Evolutionary conservation across 2,329 filamentous ascomycete species (phyloP), one percentile per base, ranked within the genome.

Genomic region (Monosporascus sp.): DNA sequence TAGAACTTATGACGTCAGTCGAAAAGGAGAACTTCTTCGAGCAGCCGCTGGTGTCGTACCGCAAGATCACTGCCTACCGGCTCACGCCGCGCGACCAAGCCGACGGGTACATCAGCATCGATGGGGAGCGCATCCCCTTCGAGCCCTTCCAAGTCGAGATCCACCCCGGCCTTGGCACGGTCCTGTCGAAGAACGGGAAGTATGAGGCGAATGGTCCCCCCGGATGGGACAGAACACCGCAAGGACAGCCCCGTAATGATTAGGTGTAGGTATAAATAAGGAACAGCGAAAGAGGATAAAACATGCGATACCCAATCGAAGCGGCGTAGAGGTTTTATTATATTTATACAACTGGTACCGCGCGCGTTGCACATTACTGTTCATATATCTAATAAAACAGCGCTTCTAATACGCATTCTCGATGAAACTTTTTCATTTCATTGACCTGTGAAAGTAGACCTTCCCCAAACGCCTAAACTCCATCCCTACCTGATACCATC

Each of bases 101-200:
- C 40, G 80, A 86, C 57, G 93, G 93, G 2, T 94, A 89, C 69
- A 95, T 99, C 68, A 95, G 91, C 68, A 91, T 99, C 59, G 94
- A 97, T 66, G 94, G 94, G 38, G 94, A 99, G 73, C 81, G 82
- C 51, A 79, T 96, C 3, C 88, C 91, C 0, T 97, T 96, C 68
- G 87, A 87, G 62, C 88, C 90, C 0, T 95, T 97, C 67, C 94
- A 99, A 74, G 90, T 86, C 2, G 94, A 99, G 72, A 80, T 97
- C 7, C 91, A 97, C 69, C 81, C 77, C 50, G 88, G 87, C 0
- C 76, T 99, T 24, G 94, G 90, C 1, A 90, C 88, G 4, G 88
- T 93, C n/a, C 75, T 97, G 58, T 90, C 90, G 49, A 90, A 87
- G 71, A 83, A 77, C 27, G 88, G 85, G 56, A 72, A 80, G 52